Percentiles rank a stretch among this genome's conserved stretches.
These are phyloP conservation scores for Dioszegia crocea DNA, from an alignment of 768 basidiomycete genomes.

Conservation along the genomic window DNA sequence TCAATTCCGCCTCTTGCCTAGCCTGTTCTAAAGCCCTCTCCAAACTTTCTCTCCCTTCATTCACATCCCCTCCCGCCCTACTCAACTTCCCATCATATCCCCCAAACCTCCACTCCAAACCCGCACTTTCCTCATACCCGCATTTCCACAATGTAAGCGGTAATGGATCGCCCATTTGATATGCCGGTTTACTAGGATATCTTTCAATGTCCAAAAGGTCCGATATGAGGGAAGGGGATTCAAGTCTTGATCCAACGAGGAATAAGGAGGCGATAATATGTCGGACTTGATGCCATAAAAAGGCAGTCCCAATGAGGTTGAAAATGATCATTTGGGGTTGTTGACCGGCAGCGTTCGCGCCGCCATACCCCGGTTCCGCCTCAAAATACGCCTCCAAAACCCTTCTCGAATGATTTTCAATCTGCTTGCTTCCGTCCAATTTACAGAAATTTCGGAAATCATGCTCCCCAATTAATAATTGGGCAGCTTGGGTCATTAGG, in stretches of 20 bases:
- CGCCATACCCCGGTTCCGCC: neutral
- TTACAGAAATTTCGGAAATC: constrained; percentile 97
- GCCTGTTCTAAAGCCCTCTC: constrained; percentile 25
- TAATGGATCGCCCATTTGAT: constrained; percentile 87
- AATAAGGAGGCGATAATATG: constrained; percentile 91
- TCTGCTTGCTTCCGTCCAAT: constrained; percentile 84
- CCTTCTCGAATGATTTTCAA: constrained; percentile 68
- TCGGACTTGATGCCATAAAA: constrained; percentile 92
- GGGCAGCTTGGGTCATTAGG: constrained; percentile 71
- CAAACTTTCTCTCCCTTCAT: constrained; percentile 24
- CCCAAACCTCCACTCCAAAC: constrained; percentile 66
- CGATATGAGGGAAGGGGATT: constrained; percentile 65
- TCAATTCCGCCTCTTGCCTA: constrained; percentile 36
- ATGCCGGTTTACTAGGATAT: constrained; percentile 64
- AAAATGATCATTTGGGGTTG: constrained; percentile 60
- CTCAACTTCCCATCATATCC: constrained; percentile 50
- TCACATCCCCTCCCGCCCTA: constrained; percentile 12
- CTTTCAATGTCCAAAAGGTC: constrained; percentile 65
- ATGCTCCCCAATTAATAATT: constrained; percentile 73
- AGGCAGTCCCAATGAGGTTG: constrained; percentile 80
- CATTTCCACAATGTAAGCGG: constrained; percentile 92
- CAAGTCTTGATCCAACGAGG: constrained; percentile 76
- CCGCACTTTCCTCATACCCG: constrained; percentile 61
- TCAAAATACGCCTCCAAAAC: constrained; percentile 59
- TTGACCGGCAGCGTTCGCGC: neutral